phyloP scores from a whole-genome alignment of 2,329 filamentous ascomycete genomes.

The Chalaropsis thielavioides region DNA sequence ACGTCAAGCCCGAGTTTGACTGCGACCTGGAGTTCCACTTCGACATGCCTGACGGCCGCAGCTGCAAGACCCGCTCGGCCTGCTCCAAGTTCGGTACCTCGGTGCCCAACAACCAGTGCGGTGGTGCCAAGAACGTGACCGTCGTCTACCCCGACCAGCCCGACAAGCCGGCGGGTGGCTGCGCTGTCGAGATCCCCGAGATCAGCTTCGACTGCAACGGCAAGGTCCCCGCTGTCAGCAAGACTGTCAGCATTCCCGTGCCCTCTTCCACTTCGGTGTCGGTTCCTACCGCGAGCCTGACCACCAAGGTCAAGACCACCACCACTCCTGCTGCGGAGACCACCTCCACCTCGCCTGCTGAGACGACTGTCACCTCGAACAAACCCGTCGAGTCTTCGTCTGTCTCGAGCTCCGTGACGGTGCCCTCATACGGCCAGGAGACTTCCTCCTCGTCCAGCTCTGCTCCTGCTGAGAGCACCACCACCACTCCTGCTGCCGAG shows the following conservation, averaged over 20 bases:
- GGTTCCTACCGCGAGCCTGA: conserved; percentile 19
- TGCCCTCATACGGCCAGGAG: background rate
- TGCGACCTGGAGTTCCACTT: conserved; percentile 76
- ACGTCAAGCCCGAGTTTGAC: conserved; percentile 61
- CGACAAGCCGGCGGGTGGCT: conserved; percentile 40
- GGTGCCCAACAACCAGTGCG: conserved; percentile 76
- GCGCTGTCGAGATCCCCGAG: conserved; percentile 58
- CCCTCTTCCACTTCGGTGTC: conserved; percentile 18
- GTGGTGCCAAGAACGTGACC: conserved; percentile 70
- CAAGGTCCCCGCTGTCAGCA: conserved; percentile 18
- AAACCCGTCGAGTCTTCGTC: conserved; percentile 15
- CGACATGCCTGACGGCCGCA: conserved; percentile 66
- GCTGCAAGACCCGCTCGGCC: conserved; percentile 60
- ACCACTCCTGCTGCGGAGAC: conserved; percentile 10
- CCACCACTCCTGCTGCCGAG: conserved; percentile 12
- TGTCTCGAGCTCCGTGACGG: conserved; percentile 9
- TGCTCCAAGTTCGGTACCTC: conserved; percentile 55
- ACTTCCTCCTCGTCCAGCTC: no score
- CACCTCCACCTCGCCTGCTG: conserved; percentile 19
- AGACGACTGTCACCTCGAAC: conserved; percentile 16
- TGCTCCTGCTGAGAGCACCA: conserved; percentile 20
- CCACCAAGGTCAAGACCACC: conserved; percentile 15
- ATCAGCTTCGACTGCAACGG: conserved; percentile 58
- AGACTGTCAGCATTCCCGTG: background rate
- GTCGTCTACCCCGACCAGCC: conserved; percentile 51